Conservation (phyloP, 2,329 filamentous ascomycete genomes). For the Alternaria sp. region DNA sequence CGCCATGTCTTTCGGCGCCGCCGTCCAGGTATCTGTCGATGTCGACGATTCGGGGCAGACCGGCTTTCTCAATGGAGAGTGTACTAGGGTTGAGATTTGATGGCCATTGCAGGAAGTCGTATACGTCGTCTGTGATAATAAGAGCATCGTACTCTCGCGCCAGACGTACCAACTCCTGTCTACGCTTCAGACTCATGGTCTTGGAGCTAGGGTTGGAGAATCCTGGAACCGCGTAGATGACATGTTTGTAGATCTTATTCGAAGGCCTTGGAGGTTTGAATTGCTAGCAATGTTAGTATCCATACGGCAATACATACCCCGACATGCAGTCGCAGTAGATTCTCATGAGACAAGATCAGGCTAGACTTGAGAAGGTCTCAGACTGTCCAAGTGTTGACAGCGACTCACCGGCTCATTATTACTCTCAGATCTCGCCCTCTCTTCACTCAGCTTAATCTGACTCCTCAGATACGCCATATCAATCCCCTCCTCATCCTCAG, state of each 20-base stretch:
- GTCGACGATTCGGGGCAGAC: slow-evolving; percentile 76
- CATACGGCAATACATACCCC: rapidly evolving
- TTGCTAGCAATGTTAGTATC: slow-evolving; percentile 46
- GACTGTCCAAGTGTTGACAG: neutral
- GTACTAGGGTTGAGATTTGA: slow-evolving; percentile 36
- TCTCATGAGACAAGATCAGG: neutral
- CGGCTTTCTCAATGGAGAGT: slow-evolving; percentile 49
- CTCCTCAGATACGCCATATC: slow-evolving; percentile 67
- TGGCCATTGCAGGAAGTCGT: slow-evolving; percentile 88
- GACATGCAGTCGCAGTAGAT: neutral
- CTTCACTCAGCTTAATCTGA: slow-evolving; percentile 59
- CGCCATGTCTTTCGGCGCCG: slow-evolving; percentile 53
- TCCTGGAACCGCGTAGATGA: slow-evolving; percentile 88
- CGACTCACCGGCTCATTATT: slow-evolving; percentile 54
- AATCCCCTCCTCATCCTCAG: slow-evolving; percentile 79
- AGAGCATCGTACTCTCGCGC: slow-evolving; percentile 81
- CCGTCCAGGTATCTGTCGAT: slow-evolving; percentile 73
- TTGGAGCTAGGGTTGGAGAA: slow-evolving; percentile 88
- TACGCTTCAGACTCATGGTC: slow-evolving; percentile 74
- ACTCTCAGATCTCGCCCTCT: slow-evolving; percentile 44
- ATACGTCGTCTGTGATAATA: slow-evolving; percentile 90
- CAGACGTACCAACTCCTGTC: slow-evolving; percentile 73
- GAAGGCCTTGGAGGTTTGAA: slow-evolving; percentile 65
- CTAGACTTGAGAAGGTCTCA: neutral
- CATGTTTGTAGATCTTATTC: slow-evolving; percentile 81